These are phyloP conservation scores for Dicorynia guianensis DNA, from an alignment of 306 rosid genomes.

Conservation along the genomic window DNA sequence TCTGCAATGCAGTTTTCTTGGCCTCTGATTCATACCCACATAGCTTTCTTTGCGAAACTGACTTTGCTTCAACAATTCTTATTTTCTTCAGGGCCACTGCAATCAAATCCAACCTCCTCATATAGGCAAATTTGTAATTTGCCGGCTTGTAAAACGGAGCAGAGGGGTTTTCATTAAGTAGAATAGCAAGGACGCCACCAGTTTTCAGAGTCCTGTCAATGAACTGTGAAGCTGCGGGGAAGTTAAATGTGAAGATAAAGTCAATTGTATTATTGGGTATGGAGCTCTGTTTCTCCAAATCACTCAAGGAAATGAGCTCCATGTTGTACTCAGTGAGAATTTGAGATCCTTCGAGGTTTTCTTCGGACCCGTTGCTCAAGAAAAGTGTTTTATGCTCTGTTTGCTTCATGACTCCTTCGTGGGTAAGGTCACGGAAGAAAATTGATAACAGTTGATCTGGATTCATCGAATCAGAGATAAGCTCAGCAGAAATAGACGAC, in stretches of 20 bases:
- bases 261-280: conserved; percentile 39
- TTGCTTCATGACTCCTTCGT: conserved; percentile 58
- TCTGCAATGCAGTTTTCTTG: conserved; percentile 66
- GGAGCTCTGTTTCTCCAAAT: conserved; percentile 40
- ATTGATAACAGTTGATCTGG: conserved; percentile 30
- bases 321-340: conserved; percentile 39
- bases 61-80: not conserved
- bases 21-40: conserved; percentile 44
- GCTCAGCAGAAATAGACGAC: not conserved
- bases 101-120: conserved; percentile 45
- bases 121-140: conserved; percentile 54
- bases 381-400: conserved; percentile 35
- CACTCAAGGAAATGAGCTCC: conserved; percentile 35
- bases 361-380: conserved; percentile 9
- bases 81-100: conserved; percentile 63
- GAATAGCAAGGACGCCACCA: conserved; percentile 45
- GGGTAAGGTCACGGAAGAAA: conserved; percentile 55
- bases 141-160: conserved; percentile 31
- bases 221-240: conserved; percentile 44
- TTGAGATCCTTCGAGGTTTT: not conserved
- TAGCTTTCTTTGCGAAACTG: conserved; percentile 48
- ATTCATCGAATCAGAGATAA: not conserved
- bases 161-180: conserved; percentile 13
- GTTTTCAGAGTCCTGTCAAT: conserved; percentile 56
- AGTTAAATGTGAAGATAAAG: conserved; percentile 49